Base-by-base conservation (phyloP, 495 filamentous ascomycete genomes). In the Trichoderma orchidacearum region DNA sequence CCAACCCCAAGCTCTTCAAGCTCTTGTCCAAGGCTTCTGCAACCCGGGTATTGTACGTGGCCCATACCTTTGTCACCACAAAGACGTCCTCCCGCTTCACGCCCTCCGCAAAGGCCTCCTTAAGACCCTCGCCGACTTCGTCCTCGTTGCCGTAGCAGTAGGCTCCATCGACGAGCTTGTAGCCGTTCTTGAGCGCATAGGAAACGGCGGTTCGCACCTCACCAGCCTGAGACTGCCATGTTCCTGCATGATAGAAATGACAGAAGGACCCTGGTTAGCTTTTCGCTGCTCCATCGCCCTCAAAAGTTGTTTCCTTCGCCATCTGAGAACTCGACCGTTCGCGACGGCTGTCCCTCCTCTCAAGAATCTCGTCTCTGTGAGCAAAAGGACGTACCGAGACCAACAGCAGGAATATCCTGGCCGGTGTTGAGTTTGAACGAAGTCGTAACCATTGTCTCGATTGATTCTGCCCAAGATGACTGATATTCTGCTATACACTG, bases 61-160 rank as follows among this genome's bases (percentile, higher is more conserved):
- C 84, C 89, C 88, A 93, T 30, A 93, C 70, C 71, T 95, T 95
- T 27, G 81, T 85, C 48, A 86, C 87, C 38, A 95, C 80, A 70
- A 92, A 95, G 41, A 93, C 69, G 55, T 92, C 85, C 67, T 87
- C 81, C 48, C 89, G 75, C 73, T 82, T 86, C 38, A 88, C 76
- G 1, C 85, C 85, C 1, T 73, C 64, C 7, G 69, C 78, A 61
- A 94, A 82, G 13, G 85, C 89, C 51, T 85, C 75, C 48, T 70
- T 70, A 45, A 84, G 65, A 5, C 76, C 80, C 56, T 71, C 62
- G 12, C 80, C 80, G 2, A 83, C 76, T 53, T 80, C 75, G 51
- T 77, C 72, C 59, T 82, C 79, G 71, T 83, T 81, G 51, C 61
- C 75, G 65, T 84, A 83, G 68, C 78, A 80, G 70, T 78, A 80